Base-by-base conservation (phyloP, 2,329 filamentous ascomycete species). In the Stachybotrys elegans region DNA sequence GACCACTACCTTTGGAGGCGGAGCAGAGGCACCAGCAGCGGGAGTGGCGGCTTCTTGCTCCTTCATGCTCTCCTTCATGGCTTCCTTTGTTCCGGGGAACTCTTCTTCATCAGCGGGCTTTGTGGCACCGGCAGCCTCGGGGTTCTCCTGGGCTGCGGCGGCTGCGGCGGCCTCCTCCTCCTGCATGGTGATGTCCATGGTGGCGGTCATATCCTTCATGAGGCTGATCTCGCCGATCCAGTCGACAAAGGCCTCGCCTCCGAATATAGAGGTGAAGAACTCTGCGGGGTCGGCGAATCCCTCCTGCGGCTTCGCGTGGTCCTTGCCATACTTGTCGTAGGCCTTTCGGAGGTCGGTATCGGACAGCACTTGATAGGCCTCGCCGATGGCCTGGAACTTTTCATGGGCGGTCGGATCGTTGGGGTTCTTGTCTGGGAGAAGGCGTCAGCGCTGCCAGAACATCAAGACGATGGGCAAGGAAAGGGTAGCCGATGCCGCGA, bases 201-300 rank as follows among this genome's bases (percentile, higher is more conserved):
- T 95, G 59, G 90, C 89, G 16, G 92, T 97, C 43, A 98, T 77
- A 60, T 98, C 93, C 72, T 96, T 97, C 88, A 98, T 96, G 46
- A 98, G 81, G 41, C 88, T 93, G 56, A 98, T 95, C 75, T 98
- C 93, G 54, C 93, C 93, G 60, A 98, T 97, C 76, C 93, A 89
- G 72, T 98, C 92, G 48, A 86, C 76, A 60, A 98, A 98, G 12
- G 92, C 90, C 57, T 96, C 92, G 48, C 93, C 93, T 55, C 93
- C 93, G 61, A 98, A 98, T 56, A 98, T 98, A 74, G 91, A 94
- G 58, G 87, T 87, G 71, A 98, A 98, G 78, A 98, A 98, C 69
- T 98, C 93, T 51, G 90, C 79, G 2, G 93, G 93, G 65, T 98
- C 93, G 73, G 88, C 88, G 65, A 98, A 98, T 50, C 93, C 93